phyloP scores from a whole-genome alignment of 257 asterid species.

The Solanum chilense region DNA sequence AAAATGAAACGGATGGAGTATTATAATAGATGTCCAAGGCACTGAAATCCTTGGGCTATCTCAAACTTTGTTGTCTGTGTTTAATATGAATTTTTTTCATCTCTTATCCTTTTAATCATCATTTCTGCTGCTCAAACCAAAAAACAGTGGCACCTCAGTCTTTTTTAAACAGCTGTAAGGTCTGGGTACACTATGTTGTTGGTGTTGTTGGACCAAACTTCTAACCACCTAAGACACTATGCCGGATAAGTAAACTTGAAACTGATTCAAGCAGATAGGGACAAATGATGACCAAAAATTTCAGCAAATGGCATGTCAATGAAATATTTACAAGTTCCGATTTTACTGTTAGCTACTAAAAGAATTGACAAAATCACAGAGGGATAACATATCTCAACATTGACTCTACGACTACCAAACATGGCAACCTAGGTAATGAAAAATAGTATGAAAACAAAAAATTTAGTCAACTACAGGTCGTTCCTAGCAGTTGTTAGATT shows the following conservation, averaged over 20 bases:
- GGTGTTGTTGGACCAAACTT: neutral
- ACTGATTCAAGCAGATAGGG: neutral
- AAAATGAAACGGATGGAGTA: neutral
- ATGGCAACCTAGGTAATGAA: neutral
- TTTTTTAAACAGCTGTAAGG: neutral
- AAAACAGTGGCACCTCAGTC: neutral
- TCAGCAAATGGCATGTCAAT: neutral
- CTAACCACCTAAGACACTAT: neutral
- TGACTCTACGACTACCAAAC: neutral
- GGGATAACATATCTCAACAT: neutral
- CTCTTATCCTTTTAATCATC: neutral
- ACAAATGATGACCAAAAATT: neutral
- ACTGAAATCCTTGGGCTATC: neutral
- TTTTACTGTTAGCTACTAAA: neutral
- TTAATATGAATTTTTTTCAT: neutral
- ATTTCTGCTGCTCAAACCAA: neutral
- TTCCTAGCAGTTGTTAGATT: neutral
- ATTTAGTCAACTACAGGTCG: neutral
- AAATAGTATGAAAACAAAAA: neutral
- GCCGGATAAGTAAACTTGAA: neutral
- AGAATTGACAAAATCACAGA: neutral
- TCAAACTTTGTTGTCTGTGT: neutral
- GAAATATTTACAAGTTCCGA: neutral
- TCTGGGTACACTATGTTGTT: neutral
- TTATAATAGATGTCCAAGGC: neutral